These are phyloP conservation scores for Fagus sylvatica DNA, from an alignment of 306 rosid genomes.

Conservation along the genomic window DNA sequence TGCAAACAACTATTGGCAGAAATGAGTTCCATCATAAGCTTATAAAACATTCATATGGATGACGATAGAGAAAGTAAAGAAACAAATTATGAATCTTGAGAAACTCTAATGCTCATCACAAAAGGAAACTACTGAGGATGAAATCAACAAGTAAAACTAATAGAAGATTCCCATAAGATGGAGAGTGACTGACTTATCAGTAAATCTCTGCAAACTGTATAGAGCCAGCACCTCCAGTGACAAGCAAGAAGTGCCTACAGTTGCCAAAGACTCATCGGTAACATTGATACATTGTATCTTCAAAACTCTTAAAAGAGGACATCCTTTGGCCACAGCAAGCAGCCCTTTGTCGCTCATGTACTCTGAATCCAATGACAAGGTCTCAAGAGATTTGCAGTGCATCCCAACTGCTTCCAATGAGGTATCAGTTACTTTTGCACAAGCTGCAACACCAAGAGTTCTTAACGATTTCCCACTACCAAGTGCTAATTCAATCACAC, in stretches of 20 bases:
- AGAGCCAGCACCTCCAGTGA: slow-evolving; percentile 74
- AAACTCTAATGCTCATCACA: not conserved
- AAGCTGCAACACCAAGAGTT: slow-evolving; percentile 85
- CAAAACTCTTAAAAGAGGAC: slow-evolving; percentile 69
- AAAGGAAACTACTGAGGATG: not conserved
- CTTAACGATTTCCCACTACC: slow-evolving; percentile 78
- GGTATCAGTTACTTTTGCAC: slow-evolving; percentile 77
- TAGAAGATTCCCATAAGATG: slow-evolving; percentile 8
- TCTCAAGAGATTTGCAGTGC: slow-evolving; percentile 72
- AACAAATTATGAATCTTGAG: not conserved
- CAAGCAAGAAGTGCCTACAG: slow-evolving; percentile 67
- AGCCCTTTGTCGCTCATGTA: slow-evolving; percentile 77
- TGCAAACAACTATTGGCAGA: not conserved
- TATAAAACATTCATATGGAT: slow-evolving; percentile 9
- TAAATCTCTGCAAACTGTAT: slow-evolving; percentile 80
- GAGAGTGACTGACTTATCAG: slow-evolving; percentile 66
- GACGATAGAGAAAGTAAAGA: not conserved
- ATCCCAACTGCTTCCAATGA: slow-evolving; percentile 80
- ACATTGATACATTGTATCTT: slow-evolving; percentile 86
- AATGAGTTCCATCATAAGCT: slow-evolving; percentile 5
- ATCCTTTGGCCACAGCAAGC: slow-evolving; percentile 75
- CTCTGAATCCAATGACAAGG: slow-evolving; percentile 81
- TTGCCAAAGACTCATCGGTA: slow-evolving; percentile 81
- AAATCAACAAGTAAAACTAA: not conserved
- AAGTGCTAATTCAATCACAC: slow-evolving; percentile 63